Evolutionary conservation across 495 filamentous ascomycete genomes (phyloP), one percentile per base, ranked within the genome.

Genomic region (Viridothelium virens): DNA sequence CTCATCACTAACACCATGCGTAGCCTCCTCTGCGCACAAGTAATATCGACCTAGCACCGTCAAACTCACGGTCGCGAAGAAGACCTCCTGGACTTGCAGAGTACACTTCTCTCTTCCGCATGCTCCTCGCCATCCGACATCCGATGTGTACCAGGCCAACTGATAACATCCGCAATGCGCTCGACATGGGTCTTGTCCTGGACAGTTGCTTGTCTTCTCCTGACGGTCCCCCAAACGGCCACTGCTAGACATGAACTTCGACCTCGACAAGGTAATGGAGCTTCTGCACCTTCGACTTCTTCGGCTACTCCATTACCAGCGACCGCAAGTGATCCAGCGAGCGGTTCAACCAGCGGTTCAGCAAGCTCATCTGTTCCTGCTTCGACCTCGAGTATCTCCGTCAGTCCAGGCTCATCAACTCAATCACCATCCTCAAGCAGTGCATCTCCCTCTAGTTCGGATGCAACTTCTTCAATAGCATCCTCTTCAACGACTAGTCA

Each of bases 211-310:
- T 59, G 10, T 31, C 31, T 34, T n/a, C 18, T 33, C 31, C 31
- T 59, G 14, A 31, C 11, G 7, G 6, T 59, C 5, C 31, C 53
- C 18, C 18, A 33, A 59, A 14, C 31, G 53, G 31, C 53, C 14
- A 36, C 53, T 7, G 53, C 25, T 2, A 59, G 2, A 36, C 31
- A 59, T 59, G 53, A 59, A 34, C 53, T 59, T 59, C 53, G 53
- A 59, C 18, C 14, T 59, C 53, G 53, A 7, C 53, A 59, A 36
- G 53, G 36, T 31, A 33, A 33, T 59, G 53, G 53, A 59, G n/a
- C 53, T 59, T 59, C 53, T 25, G 25, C 25, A 25, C 25, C 25
- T 34, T 59, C 53, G 3, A 59, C 31, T 36, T 10, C 31, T 36
- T 10, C 41, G 41, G 7, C 25, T 14, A 14, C 5, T 31, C 25